phyloP scores from a whole-genome alignment of 495 filamentous ascomycete species.

The Podospora sp. region DNA sequence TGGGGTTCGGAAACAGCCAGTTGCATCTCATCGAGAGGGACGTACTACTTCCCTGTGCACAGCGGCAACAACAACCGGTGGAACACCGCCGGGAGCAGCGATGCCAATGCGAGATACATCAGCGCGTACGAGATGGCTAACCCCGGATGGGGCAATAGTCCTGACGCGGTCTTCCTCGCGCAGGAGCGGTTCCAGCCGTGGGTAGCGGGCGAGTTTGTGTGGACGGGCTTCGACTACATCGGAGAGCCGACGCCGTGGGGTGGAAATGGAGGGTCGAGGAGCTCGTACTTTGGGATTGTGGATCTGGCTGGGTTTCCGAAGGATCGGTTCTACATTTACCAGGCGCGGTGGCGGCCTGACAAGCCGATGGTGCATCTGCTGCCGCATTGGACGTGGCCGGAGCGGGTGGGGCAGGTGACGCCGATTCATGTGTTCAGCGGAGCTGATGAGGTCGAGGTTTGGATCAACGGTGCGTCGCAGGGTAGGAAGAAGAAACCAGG shows the following conservation, averaged over 20 bases:
- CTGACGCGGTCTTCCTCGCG: slow-evolving; percentile 51
- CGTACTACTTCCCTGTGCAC: slow-evolving; percentile 53
- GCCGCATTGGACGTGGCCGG: slow-evolving; percentile 57
- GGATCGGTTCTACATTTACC: slow-evolving; percentile 54
- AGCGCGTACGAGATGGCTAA: slow-evolving; percentile 53
- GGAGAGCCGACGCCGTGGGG: slow-evolving; percentile 54
- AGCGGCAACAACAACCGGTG: slow-evolving; percentile 36
- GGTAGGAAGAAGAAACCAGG: slow-evolving; percentile 35
- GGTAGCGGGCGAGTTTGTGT: slow-evolving; percentile 55
- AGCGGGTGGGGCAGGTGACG: slow-evolving; percentile 47
- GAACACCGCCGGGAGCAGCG: slow-evolving; percentile 26
- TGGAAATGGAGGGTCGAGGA: slow-evolving; percentile 39
- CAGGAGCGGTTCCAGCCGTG: slow-evolving; percentile 47
- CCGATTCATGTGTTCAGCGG: slow-evolving; percentile 54
- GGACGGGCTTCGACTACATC: slow-evolving; percentile 55
- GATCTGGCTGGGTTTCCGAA: slow-evolving; percentile 56
- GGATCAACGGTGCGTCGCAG: slow-evolving; percentile 50
- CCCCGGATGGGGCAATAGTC: slow-evolving; percentile 43
- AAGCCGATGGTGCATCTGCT: slow-evolving; percentile 49
- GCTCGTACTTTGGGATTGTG: slow-evolving; percentile 54
- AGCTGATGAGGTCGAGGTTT: slow-evolving; percentile 53
- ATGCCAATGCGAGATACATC: slow-evolving; percentile 35
- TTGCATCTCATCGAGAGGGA: slow-evolving; percentile 48
- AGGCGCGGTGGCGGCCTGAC: slow-evolving; percentile 49
- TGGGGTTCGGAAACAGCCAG: slow-evolving; percentile 48